phyloP scores from a whole-genome alignment of 345 rosid genomes.

The Citrus hindsii region DNA sequence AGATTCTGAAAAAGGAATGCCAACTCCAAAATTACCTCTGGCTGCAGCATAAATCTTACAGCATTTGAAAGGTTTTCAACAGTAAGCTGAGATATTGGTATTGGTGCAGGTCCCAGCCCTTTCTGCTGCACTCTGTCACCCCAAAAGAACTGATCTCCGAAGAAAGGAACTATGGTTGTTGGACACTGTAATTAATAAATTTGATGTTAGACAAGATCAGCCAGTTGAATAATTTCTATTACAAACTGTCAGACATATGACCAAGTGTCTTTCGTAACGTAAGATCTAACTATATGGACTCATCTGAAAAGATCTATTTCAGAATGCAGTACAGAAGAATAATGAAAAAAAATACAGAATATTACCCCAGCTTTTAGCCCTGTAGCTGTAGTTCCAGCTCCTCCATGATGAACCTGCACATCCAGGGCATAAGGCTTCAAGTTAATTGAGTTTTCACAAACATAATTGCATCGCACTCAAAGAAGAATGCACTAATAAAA shows the following conservation, averaged over 20 bases:
- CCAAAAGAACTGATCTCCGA: constrained; percentile 99
- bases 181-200: constrained; percentile 65
- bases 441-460: constrained; percentile 1
- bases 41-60: constrained; percentile 81
- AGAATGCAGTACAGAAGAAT: constrained; percentile 1
- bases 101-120: constrained; percentile 84
- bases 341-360: background rate
- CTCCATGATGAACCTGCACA: constrained; percentile 94
- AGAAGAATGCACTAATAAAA: background rate
- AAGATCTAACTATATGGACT: background rate
- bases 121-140: constrained; percentile 67
- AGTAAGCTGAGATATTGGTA: constrained; percentile 74
- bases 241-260: background rate
- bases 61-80: constrained; percentile 79
- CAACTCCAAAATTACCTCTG: constrained; percentile 57
- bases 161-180: constrained; percentile 91
- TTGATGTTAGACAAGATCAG: constrained; percentile 7
- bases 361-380: constrained; percentile 95
- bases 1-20: background rate
- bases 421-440: constrained; percentile 6
- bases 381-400: constrained; percentile 98
- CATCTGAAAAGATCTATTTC: background rate
- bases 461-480: constrained; percentile 1
- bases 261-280: background rate
- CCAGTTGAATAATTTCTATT: constrained; percentile 4